Evolutionary conservation across 2,329 filamentous ascomycete genomes (phyloP), one percentile per base, ranked within the genome.

Genomic region (Neospermospora avenae): DNA sequence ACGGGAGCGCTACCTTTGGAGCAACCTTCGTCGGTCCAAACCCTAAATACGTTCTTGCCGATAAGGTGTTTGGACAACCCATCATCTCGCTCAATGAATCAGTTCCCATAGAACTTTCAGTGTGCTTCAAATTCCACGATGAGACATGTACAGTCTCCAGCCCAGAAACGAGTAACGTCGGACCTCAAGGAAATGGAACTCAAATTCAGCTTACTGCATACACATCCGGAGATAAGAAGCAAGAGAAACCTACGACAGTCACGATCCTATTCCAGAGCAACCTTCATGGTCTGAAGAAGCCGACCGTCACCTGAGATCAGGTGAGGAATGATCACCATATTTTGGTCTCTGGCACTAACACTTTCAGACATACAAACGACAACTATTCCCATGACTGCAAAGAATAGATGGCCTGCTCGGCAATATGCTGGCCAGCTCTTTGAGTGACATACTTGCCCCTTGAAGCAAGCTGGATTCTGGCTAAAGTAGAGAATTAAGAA

Each of bases 1-100:
- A 54, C 16, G 57, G 57, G 5, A 58, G 48, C 25, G 60, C 57
- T 13, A 57, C 39, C 2, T 63, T 63, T 46, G 57, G 60, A 14
- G 49, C 57, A 34, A 55, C 42, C 5, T 59, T 63, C 18, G 39
- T 57, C 2, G 57, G 60, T 3, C 60, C 57, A 24, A 59, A 44
- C 24, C 18, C 35, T 16, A 31, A 39, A 13, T 53, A 57, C 24
- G 51, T 63, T 14, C 57, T 60, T 16, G 34, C 31, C 24, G 60
- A 60, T 11, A 60, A 58, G 2, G 49, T 63, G 2, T 63, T 60
- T 20, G 55, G 55, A 6, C 20, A 20, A 25, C 58, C 58, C 8
- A 56, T 60, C 34, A 42, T 60, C 44, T 35, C 58, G 16, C 28
- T 53, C 16, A 54, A 56, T 7, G 54, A 49, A 13, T 45, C 35